Conservation (phyloP, 2,329 filamentous ascomycete species). For the Aureobasidium melanogenum region DNA sequence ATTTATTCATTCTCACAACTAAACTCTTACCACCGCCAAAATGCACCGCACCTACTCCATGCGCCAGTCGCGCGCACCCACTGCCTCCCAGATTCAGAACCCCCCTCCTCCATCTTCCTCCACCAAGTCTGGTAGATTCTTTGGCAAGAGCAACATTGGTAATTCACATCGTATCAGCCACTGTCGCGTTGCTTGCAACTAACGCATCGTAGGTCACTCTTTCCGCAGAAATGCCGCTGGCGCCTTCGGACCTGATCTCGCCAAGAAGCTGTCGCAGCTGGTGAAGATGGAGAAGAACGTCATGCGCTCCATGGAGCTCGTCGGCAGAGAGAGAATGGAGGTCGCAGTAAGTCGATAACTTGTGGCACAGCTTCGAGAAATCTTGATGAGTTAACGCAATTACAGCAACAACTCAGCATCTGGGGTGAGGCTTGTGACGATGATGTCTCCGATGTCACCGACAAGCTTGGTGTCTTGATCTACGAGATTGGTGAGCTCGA, state of each 20-base stretch:
- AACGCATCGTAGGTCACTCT: conserved; percentile 48
- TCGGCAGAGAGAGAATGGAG: conserved; percentile 94
- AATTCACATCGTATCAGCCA: background rate
- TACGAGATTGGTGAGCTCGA: conserved; percentile 98
- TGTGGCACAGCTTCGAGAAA: background rate
- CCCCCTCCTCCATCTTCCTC: conserved; percentile 84
- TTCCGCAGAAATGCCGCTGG: conserved; percentile 67
- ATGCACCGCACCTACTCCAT: conserved; percentile 99
- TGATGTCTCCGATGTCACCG: conserved; percentile 96
- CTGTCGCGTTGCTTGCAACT: background rate
- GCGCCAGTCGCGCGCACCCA: conserved; percentile 94
- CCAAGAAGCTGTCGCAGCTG: conserved; percentile 94
- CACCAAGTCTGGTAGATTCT: conserved; percentile 84
- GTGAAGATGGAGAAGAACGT: conserved; percentile 99
- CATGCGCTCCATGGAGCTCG: conserved; percentile 95
- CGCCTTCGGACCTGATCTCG: conserved; percentile 75
- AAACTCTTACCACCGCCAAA: conserved; percentile 15
- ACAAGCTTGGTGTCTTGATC: conserved; percentile 94
- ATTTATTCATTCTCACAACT: background rate
- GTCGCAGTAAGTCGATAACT: conserved; percentile 65
- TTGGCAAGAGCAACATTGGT: conserved; percentile 81
- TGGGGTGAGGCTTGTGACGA: conserved; percentile 96
- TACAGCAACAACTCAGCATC: conserved; percentile 92
- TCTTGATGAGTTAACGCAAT: conserved; percentile 16
- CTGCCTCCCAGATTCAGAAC: conserved; percentile 83